phyloP scores from a whole-genome alignment of 2,329 filamentous ascomycete genomes.

The Alternaria sp. region DNA sequence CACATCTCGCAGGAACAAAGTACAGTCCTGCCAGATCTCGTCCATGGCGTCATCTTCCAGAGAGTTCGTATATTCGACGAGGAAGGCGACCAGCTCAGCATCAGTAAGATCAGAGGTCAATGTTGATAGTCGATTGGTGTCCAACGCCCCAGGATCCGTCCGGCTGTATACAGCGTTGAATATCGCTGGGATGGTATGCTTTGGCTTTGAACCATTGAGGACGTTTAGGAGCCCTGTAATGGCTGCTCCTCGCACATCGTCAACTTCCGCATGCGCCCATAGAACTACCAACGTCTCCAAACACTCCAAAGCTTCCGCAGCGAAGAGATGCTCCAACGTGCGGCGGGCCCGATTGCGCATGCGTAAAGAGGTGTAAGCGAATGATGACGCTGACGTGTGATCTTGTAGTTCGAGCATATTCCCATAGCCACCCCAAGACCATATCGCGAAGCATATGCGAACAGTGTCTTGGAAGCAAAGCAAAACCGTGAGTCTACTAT shows the following conservation, averaged over 20 bases:
- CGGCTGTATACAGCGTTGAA: conserved; percentile 97
- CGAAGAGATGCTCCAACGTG: conserved; percentile 89
- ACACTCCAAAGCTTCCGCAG: conserved; percentile 89
- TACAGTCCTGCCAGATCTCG: conserved; percentile 96
- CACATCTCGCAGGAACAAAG: conserved; percentile 86
- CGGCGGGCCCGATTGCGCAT: conserved; percentile 89
- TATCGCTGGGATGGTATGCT: conserved; percentile 88
- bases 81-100: conserved; percentile 82
- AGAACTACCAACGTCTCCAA: conserved; percentile 88
- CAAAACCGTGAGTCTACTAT: conserved; percentile 89
- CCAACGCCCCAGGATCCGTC: conserved; percentile 81
- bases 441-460: conserved; percentile 88
- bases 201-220: conserved; percentile 86
- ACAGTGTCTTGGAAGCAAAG: conserved; percentile 98
- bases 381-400: conserved; percentile 74
- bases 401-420: conserved; percentile 66
- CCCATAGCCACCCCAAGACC: conserved; percentile 84
- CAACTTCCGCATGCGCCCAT: conserved; percentile 67
- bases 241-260: conserved; percentile 62
- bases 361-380: conserved; percentile 86
- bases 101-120: conserved; percentile 85
- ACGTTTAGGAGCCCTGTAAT: conserved; percentile 89
- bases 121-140: conserved; percentile 81
- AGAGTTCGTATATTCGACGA: conserved; percentile 87
- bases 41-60: conserved; percentile 97